These are phyloP conservation scores for Effrenium voratum DNA, from an alignment of 73 alveolate genomes.

Conservation along the genomic window DNA sequence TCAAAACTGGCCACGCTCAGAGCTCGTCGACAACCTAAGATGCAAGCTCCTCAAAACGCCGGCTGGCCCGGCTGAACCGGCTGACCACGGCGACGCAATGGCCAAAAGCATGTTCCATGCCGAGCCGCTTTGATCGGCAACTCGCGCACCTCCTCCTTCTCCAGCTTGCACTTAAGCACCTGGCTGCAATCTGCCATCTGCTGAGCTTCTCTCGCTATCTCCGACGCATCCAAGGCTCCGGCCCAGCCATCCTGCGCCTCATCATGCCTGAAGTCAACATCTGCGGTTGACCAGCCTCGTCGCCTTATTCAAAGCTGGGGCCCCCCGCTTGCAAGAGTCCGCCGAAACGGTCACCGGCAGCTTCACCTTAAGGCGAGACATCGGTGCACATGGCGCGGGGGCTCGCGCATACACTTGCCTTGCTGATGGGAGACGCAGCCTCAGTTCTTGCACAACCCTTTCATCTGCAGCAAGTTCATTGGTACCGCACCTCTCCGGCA, in stretches of 20 bases:
- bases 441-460: neutral
- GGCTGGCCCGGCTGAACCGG: neutral
- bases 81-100: too few relatives aligned
- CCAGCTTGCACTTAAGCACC: slow-evolving; percentile 74
- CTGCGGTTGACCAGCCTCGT: neutral
- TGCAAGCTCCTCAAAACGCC: neutral
- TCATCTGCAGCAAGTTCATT: too few relatives aligned
- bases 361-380: neutral
- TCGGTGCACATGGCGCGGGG: neutral
- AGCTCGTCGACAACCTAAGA: neutral
- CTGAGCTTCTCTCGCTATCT: neutral
- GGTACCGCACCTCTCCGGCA: too few relatives aligned
- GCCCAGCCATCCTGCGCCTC: neutral
- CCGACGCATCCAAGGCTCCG: neutral
- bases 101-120: too few relatives aligned
- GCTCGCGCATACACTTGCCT: neutral
- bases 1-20: neutral
- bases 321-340: slow-evolving; percentile 35
- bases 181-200: neutral
- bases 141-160: slow-evolving; percentile 72
- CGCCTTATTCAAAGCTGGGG: neutral
- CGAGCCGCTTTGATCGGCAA: slow-evolving; percentile 68
- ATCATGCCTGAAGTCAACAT: neutral
- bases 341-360: slow-evolving; percentile 73
- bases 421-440: slow-evolving; percentile 31